A percentile compares a stretch with the other conserved stretches of the same genome.
phyloP scores from a whole-genome alignment of 2,329 filamentous ascomycete genomes.

The Knoxdaviesia proteae region DNA sequence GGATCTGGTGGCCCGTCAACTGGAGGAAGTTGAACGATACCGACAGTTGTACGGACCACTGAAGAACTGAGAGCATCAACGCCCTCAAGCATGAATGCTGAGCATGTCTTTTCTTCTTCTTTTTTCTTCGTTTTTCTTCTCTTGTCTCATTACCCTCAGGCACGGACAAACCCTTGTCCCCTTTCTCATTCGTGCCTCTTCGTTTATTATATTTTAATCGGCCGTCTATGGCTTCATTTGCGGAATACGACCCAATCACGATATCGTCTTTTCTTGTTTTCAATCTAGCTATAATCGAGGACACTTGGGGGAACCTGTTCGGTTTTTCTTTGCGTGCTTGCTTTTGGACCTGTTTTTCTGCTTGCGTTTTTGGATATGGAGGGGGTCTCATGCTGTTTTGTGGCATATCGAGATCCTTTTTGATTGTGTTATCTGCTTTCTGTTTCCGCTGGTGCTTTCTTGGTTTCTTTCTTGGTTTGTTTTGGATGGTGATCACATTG shows the following conservation, averaged over 20 bases:
- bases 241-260: too few species aligned
- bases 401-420: too few species aligned
- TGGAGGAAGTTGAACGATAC: constrained; percentile 43
- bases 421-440: too few species aligned
- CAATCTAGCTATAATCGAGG: too few species aligned
- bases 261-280: too few species aligned
- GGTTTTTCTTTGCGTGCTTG: background rate
- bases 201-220: too few species aligned
- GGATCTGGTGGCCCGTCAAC: constrained; percentile 34
- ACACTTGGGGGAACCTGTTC: background rate
- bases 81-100: background rate
- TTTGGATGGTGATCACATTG: too few species aligned
- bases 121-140: background rate
- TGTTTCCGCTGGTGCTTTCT: too few species aligned
- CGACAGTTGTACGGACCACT: constrained; percentile 30
- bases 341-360: background rate
- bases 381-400: too few species aligned
- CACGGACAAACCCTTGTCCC: background rate
- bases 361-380: too few species aligned
- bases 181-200: constrained; percentile 9
- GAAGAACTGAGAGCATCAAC: background rate
- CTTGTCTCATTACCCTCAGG: background rate
- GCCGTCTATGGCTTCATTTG: too few species aligned
- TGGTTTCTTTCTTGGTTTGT: too few species aligned
- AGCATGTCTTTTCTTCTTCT: background rate